Base-by-base conservation (phyloP, 2,329 filamentous ascomycete species). In the Phialophora chinensis region DNA sequence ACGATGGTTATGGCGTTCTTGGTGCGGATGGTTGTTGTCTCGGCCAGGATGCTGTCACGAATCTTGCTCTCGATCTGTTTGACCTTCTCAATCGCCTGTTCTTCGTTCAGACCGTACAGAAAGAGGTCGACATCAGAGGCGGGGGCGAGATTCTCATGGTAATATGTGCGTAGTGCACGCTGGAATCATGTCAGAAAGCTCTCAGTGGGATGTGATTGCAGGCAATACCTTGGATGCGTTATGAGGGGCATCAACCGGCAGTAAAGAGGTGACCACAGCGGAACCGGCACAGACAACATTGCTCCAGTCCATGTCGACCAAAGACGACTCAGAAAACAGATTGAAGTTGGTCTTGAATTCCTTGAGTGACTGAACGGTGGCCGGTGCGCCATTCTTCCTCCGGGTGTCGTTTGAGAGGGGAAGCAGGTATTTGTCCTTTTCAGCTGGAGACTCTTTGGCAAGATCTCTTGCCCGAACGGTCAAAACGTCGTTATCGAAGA, bases 91-190 rank as follows among this genome's bases (percentile, higher is more conserved):
- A 93, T 81, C 0, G 91, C 92, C 74, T 93, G 82, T 56, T 92
- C 87, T 72, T 95, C 91, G 8, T 84, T 88, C 68, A 96, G 82
- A 0, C 89, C 92, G 73, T 95, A 94, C 33, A 96, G 79, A 75
- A 96, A 96, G 2, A 96, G 83, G 75, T 96, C 92, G 10, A 96
- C 90, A 76, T 96, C 92, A 3, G 91, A 94, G 0, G 92, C 91
- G 0, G 92, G 92, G 11, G 90, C 91, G 69, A 94, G 86, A 67
- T 88, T 87, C 73, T 93, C 87, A 73, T 96, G 92, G 71, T 94
- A 96, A 76, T 92, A 96, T 78, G 89, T 81, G 75, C 89, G 81
- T 75, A 82, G 65, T 2, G 71, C 68, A 31, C 71, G 66, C 70
- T 70, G 49, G 14, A 17, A 11, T 2, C 17, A 29, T 38, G 57